These are phyloP conservation scores for Solanum pennellii DNA, from an alignment of 257 asterid species.

Conservation along the genomic window DNA sequence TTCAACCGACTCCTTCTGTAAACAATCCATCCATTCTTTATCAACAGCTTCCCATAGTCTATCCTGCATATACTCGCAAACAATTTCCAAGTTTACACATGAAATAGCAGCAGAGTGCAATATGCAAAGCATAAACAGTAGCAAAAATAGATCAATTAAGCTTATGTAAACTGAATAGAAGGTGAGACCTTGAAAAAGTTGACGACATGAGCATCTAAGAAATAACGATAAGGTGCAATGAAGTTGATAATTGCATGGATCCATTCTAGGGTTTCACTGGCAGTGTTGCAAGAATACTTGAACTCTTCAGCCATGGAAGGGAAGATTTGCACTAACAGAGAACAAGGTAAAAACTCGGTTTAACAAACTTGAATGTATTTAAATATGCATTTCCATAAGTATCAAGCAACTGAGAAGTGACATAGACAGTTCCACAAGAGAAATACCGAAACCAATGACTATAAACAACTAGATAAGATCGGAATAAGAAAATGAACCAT, in stretches of 20 bases:
- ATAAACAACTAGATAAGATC: too few species aligned
- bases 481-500: too few species aligned
- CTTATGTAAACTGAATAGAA: neutral
- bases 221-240: slow-evolving; percentile 53
- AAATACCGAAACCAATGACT: too few species aligned
- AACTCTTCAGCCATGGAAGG: neutral
- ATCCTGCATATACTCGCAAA: slow-evolving; percentile 32
- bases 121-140: neutral
- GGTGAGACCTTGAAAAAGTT: slow-evolving; percentile 54
- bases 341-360: too few species aligned
- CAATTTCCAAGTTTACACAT: neutral
- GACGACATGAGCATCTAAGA: slow-evolving; percentile 64
- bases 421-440: too few species aligned
- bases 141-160: neutral
- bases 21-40: slow-evolving; percentile 75
- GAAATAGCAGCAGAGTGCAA: neutral
- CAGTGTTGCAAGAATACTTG: slow-evolving; percentile 50
- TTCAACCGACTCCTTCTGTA: slow-evolving; percentile 46
- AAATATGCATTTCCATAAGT: too few species aligned
- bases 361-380: too few species aligned
- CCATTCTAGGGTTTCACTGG: slow-evolving; percentile 66
- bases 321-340: neutral
- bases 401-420: too few species aligned
- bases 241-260: slow-evolving; percentile 56
- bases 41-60: slow-evolving; percentile 77